Evolutionary conservation across 2,329 filamentous ascomycete species (phyloP), one percentile per base, ranked within the genome.

Genomic region (Coniochaeta ligniaria): DNA sequence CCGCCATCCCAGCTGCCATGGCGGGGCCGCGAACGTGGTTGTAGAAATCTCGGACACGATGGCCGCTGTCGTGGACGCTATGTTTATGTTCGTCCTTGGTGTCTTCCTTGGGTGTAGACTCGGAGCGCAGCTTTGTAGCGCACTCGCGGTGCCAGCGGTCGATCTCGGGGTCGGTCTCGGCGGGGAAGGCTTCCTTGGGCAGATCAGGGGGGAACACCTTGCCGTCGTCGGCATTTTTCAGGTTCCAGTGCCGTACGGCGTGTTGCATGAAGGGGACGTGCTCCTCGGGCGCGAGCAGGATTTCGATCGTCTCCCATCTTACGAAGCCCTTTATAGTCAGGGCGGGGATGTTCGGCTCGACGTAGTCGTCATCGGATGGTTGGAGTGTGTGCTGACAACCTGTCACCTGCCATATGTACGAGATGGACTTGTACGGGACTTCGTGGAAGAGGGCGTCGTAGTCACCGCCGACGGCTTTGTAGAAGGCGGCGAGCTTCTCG

Each of bases 281-380:
- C 68, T 96, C 91, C 66, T 95, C 89, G 0, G 95, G 95, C 1
- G 88, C 90, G 1, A 98, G 83, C 38, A 98, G 78, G 24, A 96
- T 83, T 75, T 98, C 92, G 60, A 98, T 90, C 0, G 91, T 92
- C 77, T 96, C 89, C 94, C 94, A 99, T 72, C 91, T 87, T 50
- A 94, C 90, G 73, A 96, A 99, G 45, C 95, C 95, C 69, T 86
- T 84, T 0, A 83, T 80, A 38, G 94, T 96, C 60, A 99, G 77
- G 16, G 92, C 91, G 0, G 95, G 95, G 47, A 97, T 83, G 0
- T 83, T 86, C 0, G 94, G 95, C 0, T 87, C 79, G 3, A 83
- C 83, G 71, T 90, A 97, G 64, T 91, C 84, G 67, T 87, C 82
- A 43, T 85, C 83, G 56, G 85, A 84, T 1, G 91, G 91, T 66